Percentiles rank a stretch among this genome's conserved stretches.
These are phyloP conservation scores for Nannochloropsis gaditana DNA, from an alignment of 108 stramenopile genomes.

Conservation along the genomic window DNA sequence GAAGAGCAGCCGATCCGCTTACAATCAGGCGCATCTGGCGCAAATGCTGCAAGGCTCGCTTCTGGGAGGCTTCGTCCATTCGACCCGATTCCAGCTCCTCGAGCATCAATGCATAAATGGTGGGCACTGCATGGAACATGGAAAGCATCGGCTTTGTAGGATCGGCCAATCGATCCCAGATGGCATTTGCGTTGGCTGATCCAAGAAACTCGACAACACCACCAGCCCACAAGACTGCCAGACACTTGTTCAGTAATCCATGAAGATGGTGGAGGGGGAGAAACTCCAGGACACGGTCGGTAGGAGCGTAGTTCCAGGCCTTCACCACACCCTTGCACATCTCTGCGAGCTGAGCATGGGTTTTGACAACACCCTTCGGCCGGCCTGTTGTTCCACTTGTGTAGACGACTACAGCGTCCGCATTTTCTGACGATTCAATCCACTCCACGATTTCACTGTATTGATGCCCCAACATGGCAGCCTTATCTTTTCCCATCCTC, in stretches of 20 bases:
- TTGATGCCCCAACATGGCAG: neutral
- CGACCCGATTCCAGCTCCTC: neutral
- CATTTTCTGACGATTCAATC: conserved; percentile 6
- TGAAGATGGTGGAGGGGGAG: conserved; percentile 50
- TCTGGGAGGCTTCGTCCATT: conserved; percentile 20
- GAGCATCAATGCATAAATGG: conserved; percentile 40
- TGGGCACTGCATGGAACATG: conserved; percentile 49
- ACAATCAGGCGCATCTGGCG: conserved; percentile 37
- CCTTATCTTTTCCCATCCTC: too few species aligned
- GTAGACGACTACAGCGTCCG: conserved; percentile 36
- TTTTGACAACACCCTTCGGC: conserved; percentile 48
- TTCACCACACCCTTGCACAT: conserved; percentile 19
- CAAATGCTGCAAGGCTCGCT: neutral
- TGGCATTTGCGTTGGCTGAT: neutral
- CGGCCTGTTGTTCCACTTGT: conserved; percentile 47
- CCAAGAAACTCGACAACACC: conserved; percentile 39
- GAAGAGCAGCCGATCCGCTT: conserved; percentile 47
- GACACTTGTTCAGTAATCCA: conserved; percentile 42
- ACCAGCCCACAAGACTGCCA: conserved; percentile 31
- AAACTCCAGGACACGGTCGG: conserved; percentile 38
- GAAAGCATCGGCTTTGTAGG: conserved; percentile 16
- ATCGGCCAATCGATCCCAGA: conserved; percentile 32
- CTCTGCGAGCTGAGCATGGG: conserved; percentile 17
- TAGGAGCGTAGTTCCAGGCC: conserved; percentile 33
- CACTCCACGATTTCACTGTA: neutral